These are phyloP conservation scores for Bifiguratus adelaidae DNA, from an alignment of 192 early-diverging fungal species.

Conservation along the genomic window DNA sequence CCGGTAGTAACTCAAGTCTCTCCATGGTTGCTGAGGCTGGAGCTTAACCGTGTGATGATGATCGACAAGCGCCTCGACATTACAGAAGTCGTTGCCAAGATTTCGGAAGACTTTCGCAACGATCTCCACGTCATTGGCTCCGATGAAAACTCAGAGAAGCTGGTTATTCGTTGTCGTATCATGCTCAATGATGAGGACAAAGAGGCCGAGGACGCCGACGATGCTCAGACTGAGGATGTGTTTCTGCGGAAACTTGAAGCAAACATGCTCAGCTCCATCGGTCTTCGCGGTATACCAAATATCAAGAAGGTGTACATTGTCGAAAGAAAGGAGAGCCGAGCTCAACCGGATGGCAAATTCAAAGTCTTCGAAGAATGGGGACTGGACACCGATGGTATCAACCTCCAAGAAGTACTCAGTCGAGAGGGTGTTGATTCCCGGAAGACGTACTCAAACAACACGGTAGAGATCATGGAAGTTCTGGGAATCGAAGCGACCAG, in stretches of 20 bases:
- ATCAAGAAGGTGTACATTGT: slow-evolving; percentile 81
- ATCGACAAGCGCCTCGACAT: slow-evolving; percentile 85
- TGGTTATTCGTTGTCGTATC: slow-evolving; percentile 84
- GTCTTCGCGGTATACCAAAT: slow-evolving; percentile 78
- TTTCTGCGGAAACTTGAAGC: slow-evolving; percentile 81
- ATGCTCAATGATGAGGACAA: slow-evolving; percentile 56
- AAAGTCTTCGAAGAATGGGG: slow-evolving; percentile 55
- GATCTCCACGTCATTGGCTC: slow-evolving; percentile 76
- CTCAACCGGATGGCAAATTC: slow-evolving; percentile 54
- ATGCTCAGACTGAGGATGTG: slow-evolving; percentile 65
- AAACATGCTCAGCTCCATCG: slow-evolving; percentile 78
- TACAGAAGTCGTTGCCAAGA: slow-evolving; percentile 68
- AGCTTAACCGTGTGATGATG: slow-evolving; percentile 70
- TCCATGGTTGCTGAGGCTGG: slow-evolving; percentile 69
- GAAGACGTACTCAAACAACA: slow-evolving; percentile 84
- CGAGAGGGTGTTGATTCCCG: slow-evolving; percentile 72
- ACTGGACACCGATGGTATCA: slow-evolving; percentile 91
- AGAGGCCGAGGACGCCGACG: slow-evolving; percentile 51
- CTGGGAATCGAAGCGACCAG: slow-evolving; percentile 97
- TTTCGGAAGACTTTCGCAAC: slow-evolving; percentile 66
- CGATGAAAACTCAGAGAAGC: slow-evolving; percentile 84
- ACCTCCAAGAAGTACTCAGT: slow-evolving; percentile 77
- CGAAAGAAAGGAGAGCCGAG: slow-evolving; percentile 32
- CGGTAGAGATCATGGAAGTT: slow-evolving; percentile 84
- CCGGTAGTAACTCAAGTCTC: slow-evolving; percentile 42